Percentiles rank a stretch among this genome's conserved stretches.
Conservation (phyloP, 106 monocot species). For the Iris macrosiphon region DNA sequence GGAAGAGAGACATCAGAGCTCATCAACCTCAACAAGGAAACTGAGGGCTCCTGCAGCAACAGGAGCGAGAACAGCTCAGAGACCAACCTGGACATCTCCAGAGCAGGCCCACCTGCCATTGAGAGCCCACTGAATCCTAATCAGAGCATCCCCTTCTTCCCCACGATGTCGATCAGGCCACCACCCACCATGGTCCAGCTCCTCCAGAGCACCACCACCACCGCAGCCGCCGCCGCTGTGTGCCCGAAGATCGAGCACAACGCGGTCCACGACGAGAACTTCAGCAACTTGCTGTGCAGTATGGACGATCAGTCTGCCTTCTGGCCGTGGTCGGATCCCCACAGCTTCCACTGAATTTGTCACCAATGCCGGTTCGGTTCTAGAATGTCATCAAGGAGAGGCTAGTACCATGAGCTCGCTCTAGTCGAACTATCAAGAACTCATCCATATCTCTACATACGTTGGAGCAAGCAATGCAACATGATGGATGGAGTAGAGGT, state of each 20-base stretch:
- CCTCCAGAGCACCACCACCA: constrained; percentile 20
- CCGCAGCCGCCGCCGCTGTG: constrained; percentile 19
- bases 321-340: constrained; percentile 83
- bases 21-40: constrained; percentile 95
- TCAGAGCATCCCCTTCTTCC: constrained; percentile 42
- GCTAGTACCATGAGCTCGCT: no score
- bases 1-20: constrained; percentile 65
- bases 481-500: not conserved
- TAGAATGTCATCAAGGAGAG: not conserved
- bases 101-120: constrained; percentile 33
- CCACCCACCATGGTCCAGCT: constrained; percentile 33
- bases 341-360: constrained; percentile 38
- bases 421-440: no score
- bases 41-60: constrained; percentile 90
- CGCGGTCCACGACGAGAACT: constrained; percentile 37
- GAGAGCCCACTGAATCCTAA: constrained; percentile 29
- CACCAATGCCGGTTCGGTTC: not conserved
- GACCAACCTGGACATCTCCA: constrained; percentile 55
- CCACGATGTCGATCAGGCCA: constrained; percentile 32
- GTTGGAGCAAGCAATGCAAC: not conserved
- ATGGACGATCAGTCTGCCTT: constrained; percentile 72
- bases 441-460: not conserved
- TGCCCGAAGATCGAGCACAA: constrained; percentile 45
- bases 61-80: constrained; percentile 89
- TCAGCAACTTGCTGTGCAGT: constrained; percentile 68